These are phyloP conservation scores for Sequoia sempervirens DNA, from an alignment of 75 land plant genomes.

Conservation along the genomic window DNA sequence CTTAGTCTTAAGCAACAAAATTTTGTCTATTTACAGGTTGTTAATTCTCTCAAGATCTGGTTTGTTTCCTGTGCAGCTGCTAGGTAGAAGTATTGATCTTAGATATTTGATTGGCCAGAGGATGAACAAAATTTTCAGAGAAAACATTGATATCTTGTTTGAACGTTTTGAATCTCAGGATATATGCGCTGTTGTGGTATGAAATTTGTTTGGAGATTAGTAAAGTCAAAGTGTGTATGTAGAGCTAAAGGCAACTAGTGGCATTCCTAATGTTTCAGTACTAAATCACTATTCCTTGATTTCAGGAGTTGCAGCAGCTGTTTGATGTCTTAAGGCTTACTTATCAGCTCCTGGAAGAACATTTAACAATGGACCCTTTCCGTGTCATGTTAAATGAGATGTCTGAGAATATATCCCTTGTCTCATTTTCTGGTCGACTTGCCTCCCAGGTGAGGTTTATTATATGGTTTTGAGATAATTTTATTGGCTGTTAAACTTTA, in stretches of 20 bases:
- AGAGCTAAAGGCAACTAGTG: not conserved
- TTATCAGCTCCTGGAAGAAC: conserved; percentile 69
- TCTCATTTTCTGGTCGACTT: conserved; percentile 89
- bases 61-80: conserved; percentile 48
- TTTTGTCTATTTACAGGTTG: not conserved
- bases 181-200: conserved; percentile 85
- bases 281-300: not conserved
- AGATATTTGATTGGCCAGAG: conserved; percentile 74
- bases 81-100: conserved; percentile 85
- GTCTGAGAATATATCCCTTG: conserved; percentile 88
- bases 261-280: not conserved
- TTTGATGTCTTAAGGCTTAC: conserved; percentile 62
- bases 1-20: not conserved
- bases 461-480: not conserved
- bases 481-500: not conserved
- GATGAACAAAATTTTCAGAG: conserved; percentile 89
- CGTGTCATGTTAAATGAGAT: conserved; percentile 80
- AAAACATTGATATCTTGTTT: conserved; percentile 87
- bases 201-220: conserved; percentile 13
- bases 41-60: not conserved
- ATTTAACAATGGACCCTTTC: conserved; percentile 74
- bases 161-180: conserved; percentile 96
- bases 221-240: not conserved
- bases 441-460: conserved; percentile 75
- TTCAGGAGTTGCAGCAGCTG: conserved; percentile 83